Evolutionary conservation across 2,329 filamentous ascomycete species (phyloP), one percentile per base, ranked within the genome.

Genomic region (Eutypella sp.): DNA sequence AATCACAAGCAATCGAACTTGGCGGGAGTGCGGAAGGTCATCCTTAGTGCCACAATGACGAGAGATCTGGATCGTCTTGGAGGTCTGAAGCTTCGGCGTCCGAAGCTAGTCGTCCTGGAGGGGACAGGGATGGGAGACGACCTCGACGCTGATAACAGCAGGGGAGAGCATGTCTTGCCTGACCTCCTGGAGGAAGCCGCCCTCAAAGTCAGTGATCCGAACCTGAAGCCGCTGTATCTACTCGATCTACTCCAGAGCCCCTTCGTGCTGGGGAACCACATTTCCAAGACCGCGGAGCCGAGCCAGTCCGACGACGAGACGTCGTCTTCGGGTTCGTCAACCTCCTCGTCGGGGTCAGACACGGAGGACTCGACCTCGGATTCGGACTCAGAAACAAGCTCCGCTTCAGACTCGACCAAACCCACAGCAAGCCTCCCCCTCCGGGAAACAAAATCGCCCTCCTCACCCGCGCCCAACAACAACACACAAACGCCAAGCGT

Each of bases 1-100:
- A 76, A 81, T 53, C 76, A 77, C 51, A 71, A 72, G 19, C 72
- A 78, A 41, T 72, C 74, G 45, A 72, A 74, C 44, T 67, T 74
- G 36, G 70, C 67, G 5, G 76, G 73, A 15, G 73, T 93, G 3
- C 81, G 84, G 42, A 97, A 96, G 67, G 76, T 96, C 16, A 78
- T 97, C 43, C 76, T 96, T 3, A 96, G 89, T 63, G 93, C 92
- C 5, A 96, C 92, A 0, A 89, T 97, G 81, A 95, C 91, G 2
- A 79, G 83, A 47, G 90, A 97, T 59, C 71, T 96, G 40, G 87
- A 86, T 29, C 84, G 93, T 49, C 71, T 97, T 18, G 85, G 80
- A 45, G 84, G 82, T 1, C 67, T 97, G 31, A 85, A 79, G 48
- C 72, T 97, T 24, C 73, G 76, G 23, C 76, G 87, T 43, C 92